Percentiles rank a stretch among this genome's conserved stretches.
These are phyloP conservation scores for Solanum chacoense DNA, from an alignment of 305 asterid species.

Conservation along the genomic window DNA sequence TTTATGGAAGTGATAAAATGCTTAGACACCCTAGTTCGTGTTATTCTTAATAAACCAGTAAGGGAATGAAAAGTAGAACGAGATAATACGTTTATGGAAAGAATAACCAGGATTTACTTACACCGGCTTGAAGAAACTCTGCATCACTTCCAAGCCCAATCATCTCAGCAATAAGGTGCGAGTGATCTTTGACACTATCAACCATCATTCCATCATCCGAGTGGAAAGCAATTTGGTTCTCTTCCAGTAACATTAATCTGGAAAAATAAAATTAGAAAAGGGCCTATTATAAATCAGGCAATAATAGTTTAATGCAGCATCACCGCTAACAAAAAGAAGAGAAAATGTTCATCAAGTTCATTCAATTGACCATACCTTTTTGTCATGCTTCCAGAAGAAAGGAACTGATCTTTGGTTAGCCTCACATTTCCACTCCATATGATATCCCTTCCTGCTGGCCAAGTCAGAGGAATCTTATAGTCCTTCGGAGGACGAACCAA, in stretches of 20 bases:
- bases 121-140: constrained; percentile 75
- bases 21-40: not conserved
- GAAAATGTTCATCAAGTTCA: not conserved
- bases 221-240: constrained; percentile 87
- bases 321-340: not conserved
- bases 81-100: not conserved
- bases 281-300: not conserved
- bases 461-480: constrained; percentile 79
- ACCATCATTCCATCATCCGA: constrained; percentile 66
- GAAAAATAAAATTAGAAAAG: constrained; percentile 2
- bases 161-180: constrained; percentile 84
- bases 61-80: not conserved
- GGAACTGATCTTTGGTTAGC: constrained; percentile 92
- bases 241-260: constrained; percentile 93
- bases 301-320: not conserved
- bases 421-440: constrained; percentile 94
- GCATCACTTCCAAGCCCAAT: constrained; percentile 78
- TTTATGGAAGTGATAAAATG: not conserved
- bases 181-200: constrained; percentile 82
- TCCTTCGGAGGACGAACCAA: constrained; percentile 89
- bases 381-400: constrained; percentile 96
- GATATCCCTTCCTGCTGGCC: constrained; percentile 94
- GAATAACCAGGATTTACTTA: constrained; percentile 27
- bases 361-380: constrained; percentile 50
- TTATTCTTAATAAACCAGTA: not conserved